Evolutionary conservation across 768 basidiomycete genomes (phyloP).

Genomic region (Rhodosporidiobolus sp.): DNA sequence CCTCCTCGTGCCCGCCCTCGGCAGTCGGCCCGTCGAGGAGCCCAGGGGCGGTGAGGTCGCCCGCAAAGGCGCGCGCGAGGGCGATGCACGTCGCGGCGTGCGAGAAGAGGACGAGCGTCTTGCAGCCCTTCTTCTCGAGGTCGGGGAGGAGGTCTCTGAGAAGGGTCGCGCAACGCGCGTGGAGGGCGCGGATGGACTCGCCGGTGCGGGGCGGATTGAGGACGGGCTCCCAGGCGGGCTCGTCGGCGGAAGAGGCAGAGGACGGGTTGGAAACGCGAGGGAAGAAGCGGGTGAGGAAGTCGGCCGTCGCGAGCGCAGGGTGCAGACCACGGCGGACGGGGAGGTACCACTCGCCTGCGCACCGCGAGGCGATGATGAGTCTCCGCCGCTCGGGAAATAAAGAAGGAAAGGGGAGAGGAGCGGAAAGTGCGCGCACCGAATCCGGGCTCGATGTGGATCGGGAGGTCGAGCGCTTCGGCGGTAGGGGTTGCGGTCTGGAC

Average conservation of each 20-base stretch:
- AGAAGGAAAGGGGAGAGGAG: not conserved
- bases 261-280: constrained; percentile 5
- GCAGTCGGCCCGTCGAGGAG: not conserved
- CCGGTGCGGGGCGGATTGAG: constrained; percentile 69
- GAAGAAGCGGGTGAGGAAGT: constrained; percentile 10
- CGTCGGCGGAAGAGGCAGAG: constrained; percentile 48
- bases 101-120: constrained; percentile 20
- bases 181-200: constrained; percentile 63
- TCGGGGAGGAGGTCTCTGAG: constrained; percentile 57
- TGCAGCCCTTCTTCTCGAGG: constrained; percentile 48
- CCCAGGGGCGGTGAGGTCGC: constrained; percentile 47
- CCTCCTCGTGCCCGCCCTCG: not conserved
- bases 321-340: constrained; percentile 32
- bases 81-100: constrained; percentile 69
- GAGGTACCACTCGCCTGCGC: constrained; percentile 39
- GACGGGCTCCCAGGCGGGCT: constrained; percentile 73
- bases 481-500: constrained; percentile 71
- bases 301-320: constrained; percentile 14
- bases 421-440: constrained; percentile 25
- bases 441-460: constrained; percentile 79
- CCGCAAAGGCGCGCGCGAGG: constrained; percentile 61
- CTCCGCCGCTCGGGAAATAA: too few relatives aligned
- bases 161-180: constrained; percentile 60
- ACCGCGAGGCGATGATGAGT: not conserved
- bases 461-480: constrained; percentile 61